A percentile compares a stretch with the other conserved stretches of the same genome.
phyloP scores from a whole-genome alignment of 73 alveolate species.

The Stentor roeselii region DNA sequence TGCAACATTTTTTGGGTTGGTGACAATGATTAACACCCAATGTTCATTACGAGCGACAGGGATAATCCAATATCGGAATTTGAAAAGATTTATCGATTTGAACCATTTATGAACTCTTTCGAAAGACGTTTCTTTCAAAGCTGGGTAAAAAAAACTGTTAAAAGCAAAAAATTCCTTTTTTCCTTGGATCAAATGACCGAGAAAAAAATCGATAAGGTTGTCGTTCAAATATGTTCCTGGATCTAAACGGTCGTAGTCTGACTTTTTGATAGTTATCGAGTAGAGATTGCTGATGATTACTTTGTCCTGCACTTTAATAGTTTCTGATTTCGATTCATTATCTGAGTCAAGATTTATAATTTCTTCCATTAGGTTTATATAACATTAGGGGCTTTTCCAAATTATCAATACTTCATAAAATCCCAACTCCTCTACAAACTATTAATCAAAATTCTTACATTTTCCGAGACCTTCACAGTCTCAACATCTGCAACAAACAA shows the following conservation, averaged over 20 bases:
- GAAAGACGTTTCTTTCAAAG: not conserved
- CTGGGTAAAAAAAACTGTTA: slow-evolving; percentile 5
- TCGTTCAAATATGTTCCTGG: not conserved
- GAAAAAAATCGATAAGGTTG: slow-evolving; percentile 9
- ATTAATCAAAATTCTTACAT: no score
- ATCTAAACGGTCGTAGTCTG: not conserved
- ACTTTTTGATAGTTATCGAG: not conserved
- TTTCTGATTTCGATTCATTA: no score
- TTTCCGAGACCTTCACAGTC: not conserved
- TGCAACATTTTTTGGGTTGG: not conserved
- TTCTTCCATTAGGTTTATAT: no score
- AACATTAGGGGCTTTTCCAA: no score
- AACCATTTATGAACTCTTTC: not conserved
- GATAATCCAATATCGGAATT: not conserved
- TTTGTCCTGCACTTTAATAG: no score
- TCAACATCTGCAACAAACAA: not conserved
- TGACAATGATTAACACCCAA: slow-evolving; percentile 2
- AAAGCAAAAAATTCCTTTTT: not conserved
- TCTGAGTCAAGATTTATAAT: no score
- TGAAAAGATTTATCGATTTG: not conserved
- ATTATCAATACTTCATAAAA: no score
- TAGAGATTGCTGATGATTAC: not conserved
- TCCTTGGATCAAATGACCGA: not conserved
- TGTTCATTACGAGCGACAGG: slow-evolving; percentile 6
- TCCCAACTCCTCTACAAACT: no score